A percentile compares a stretch with the other conserved stretches of the same genome.
Conservation (phyloP, 345 rosid species). For the Brassica incana region DNA sequence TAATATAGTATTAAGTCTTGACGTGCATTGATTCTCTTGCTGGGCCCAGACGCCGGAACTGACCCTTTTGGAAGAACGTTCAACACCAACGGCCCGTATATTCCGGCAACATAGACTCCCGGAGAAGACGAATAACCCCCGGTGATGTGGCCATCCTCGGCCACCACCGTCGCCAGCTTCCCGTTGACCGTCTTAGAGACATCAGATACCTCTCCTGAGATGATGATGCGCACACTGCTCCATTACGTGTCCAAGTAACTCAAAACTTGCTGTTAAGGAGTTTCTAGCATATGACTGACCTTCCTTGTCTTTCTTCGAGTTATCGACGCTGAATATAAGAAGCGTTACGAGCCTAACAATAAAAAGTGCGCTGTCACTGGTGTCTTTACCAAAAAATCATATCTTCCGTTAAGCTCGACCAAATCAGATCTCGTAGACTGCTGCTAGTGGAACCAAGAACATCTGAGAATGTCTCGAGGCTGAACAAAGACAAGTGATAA, state of each 20-base stretch:
- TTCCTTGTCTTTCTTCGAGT: constrained; percentile 58
- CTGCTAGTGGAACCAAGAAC: constrained; percentile 62
- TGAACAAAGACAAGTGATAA: constrained; percentile 38
- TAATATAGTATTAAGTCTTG: constrained; percentile 38
- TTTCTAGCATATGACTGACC: constrained; percentile 88
- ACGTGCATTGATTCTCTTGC: constrained; percentile 46
- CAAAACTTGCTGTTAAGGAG: constrained; percentile 77
- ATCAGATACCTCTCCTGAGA: too few species aligned
- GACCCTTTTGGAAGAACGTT: constrained; percentile 61
- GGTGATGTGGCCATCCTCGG: constrained; percentile 9
- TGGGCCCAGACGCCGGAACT: constrained; percentile 53
- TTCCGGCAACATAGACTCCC: constrained; percentile 24
- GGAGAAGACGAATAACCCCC: not conserved
- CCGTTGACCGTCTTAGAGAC: too few species aligned
- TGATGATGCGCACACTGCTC: constrained; percentile 52
- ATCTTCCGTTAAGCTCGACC: constrained; percentile 61
- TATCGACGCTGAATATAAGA: constrained; percentile 73
- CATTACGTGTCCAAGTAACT: constrained; percentile 62
- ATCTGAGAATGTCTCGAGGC: constrained; percentile 88
- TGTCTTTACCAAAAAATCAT: constrained; percentile 67
- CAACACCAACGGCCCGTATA: constrained; percentile 49
- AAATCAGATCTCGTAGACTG: constrained; percentile 65
- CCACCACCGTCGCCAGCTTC: too few species aligned
- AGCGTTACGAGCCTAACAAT: constrained; percentile 72
- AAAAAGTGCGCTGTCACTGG: constrained; percentile 63